A percentile compares a stretch with the other conserved stretches of the same genome.
Evolutionary conservation across 2,329 filamentous ascomycete genomes (phyloP).

Genomic region (Lasiodiplodia theobromae): DNA sequence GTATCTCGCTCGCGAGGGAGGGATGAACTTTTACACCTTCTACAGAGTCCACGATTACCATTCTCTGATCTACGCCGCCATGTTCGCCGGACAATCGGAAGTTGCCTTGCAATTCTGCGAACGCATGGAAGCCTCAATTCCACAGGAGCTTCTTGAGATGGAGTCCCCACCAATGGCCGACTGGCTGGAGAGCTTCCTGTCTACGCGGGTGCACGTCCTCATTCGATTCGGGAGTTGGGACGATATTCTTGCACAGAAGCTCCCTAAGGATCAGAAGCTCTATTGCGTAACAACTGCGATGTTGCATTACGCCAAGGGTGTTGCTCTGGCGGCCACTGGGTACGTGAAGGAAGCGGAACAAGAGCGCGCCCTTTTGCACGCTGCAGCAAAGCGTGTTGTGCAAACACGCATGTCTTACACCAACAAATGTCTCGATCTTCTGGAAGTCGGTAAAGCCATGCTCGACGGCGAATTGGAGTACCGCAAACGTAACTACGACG

Average conservation of each 20-base stretch:
- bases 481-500: constrained; percentile 63
- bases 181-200: constrained; percentile 76
- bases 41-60: constrained; percentile 80
- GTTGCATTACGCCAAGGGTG: constrained; percentile 70
- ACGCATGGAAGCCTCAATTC: too few species aligned
- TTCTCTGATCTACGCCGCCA: constrained; percentile 77
- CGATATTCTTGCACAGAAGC: constrained; percentile 63
- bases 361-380: constrained; percentile 60
- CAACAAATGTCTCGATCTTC: constrained; percentile 69
- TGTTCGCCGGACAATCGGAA: constrained; percentile 73
- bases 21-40: constrained; percentile 76
- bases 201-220: constrained; percentile 72
- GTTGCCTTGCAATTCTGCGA: constrained; percentile 51
- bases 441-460: constrained; percentile 68
- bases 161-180: constrained; percentile 78
- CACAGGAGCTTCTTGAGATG: constrained; percentile 61
- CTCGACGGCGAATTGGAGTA: constrained; percentile 78
- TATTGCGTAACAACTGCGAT: constrained; percentile 76
- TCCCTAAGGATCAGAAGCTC: constrained; percentile 66
- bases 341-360: constrained; percentile 56
- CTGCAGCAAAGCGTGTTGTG: constrained; percentile 62
- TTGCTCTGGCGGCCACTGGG: constrained; percentile 68
- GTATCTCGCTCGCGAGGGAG: constrained; percentile 65
- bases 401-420: constrained; percentile 71
- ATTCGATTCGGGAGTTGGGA: constrained; percentile 78